phyloP scores from a whole-genome alignment of 345 rosid genomes.

The Eucalyptus curtisii region DNA sequence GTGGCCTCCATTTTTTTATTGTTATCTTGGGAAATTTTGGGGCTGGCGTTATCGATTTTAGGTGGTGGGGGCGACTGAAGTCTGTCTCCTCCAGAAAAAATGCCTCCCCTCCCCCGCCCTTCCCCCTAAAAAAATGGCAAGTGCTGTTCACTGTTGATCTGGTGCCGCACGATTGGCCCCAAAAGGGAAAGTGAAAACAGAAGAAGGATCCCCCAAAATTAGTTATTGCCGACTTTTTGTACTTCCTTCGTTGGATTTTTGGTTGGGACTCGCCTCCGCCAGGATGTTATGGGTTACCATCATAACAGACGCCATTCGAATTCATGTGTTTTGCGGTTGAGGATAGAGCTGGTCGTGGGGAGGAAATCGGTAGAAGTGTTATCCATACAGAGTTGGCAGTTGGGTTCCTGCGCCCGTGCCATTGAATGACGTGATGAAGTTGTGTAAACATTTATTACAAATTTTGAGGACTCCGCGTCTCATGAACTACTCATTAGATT shows the following conservation, averaged over 20 bases:
- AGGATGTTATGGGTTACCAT: not conserved
- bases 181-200: not conserved
- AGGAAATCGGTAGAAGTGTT: too few species aligned
- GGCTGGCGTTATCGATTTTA: not conserved
- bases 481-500: too few species aligned
- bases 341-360: not conserved
- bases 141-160: not conserved
- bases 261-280: not conserved
- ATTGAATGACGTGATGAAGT: too few species aligned
- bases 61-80: not conserved
- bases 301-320: not conserved
- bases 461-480: too few species aligned
- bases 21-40: not conserved
- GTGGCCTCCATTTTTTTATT: not conserved
- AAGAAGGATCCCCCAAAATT: not conserved
- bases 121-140: not conserved
- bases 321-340: not conserved
- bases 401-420: not conserved
- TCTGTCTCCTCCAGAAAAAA: not conserved
- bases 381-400: not conserved
- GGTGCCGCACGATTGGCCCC: not conserved
- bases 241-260: not conserved
- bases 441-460: too few species aligned
- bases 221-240: not conserved
- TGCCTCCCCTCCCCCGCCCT: too few species aligned